Evolutionary conservation across 2,329 filamentous ascomycete species (phyloP), one percentile per base, ranked within the genome.

Genomic region (Sporothrix protearum): DNA sequence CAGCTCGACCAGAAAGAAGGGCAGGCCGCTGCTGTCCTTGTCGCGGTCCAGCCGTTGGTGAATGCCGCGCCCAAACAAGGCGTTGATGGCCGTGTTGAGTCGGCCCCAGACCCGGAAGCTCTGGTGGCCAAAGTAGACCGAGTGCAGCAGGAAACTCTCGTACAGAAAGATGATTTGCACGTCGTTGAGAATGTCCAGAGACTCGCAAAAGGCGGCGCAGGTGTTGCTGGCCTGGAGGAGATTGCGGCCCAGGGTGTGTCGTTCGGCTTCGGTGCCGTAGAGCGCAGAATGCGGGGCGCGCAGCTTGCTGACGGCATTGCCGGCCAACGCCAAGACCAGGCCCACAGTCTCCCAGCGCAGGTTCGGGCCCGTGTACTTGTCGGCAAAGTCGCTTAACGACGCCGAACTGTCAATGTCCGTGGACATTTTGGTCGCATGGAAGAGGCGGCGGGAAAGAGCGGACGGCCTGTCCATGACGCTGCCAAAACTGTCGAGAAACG

Each of bases 121-220:
- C 45, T 72, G 68, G 53, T 72, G 67, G 7, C 71, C 71, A 68
- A 68, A 70, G 59, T 71, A 72, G n/a, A 68, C 68, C 25, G 68
- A 70, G 33, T 70, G 63, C 16, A 72, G 53, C 16, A 72, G 30
- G 16, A 70, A 70, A 55, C 68, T 70, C 63, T 72, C 68, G 49
- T 70, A 70, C 22, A 72, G 53, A 70, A 72, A 70, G 22, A 70
- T 70, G 42, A 72, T 70, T n/a, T 70, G 69, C 9, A 68, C 68
- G 19, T 72, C 71, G 71, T 72, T 70, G 7, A 67, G 30, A 22
- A 68, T 68, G 53, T 72, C 71, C 12, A 70, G 66, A 12, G 67
- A 67, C 33, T 70, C 68, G 63, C 68, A 72, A 28, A 72, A 72
- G 1, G 68, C 33, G 12, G 69, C 68, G 53, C 71, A 72, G 16